phyloP scores from a whole-genome alignment of 2,329 filamentous ascomycete genomes.

The Colletotrichum truncatum region DNA sequence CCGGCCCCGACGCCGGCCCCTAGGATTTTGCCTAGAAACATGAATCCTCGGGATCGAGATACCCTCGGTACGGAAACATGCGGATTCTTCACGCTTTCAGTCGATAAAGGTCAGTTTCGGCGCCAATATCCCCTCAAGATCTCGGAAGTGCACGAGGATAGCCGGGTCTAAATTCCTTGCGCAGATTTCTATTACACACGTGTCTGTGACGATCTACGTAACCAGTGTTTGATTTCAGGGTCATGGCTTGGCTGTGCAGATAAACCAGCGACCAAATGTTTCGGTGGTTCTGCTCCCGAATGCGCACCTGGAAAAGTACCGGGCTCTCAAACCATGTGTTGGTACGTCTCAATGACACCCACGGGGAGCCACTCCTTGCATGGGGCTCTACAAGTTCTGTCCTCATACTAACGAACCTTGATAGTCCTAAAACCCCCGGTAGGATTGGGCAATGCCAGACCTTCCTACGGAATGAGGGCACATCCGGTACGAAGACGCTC shows the following conservation, averaged over 20 bases:
- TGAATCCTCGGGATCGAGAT: no score
- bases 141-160: no score
- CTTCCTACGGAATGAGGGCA: slow-evolving; percentile 9
- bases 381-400: background rate
- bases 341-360: background rate
- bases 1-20: background rate
- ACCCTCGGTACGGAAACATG: slow-evolving; percentile 67
- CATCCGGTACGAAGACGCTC: background rate
- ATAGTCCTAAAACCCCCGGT: background rate
- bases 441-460: slow-evolving; percentile 9
- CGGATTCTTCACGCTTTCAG: slow-evolving; percentile 4
- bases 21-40: background rate
- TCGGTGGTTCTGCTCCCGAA: background rate
- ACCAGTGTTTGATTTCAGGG: background rate
- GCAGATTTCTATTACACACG: background rate
- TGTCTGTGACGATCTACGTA: background rate
- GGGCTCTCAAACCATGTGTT: slow-evolving; percentile 11
- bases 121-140: no score
- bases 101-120: background rate
- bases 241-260: slow-evolving; percentile 5
- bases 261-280: background rate
- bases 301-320: background rate
- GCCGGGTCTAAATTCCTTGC: background rate
- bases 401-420: background rate
- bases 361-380: background rate